Evolutionary conservation across 2,329 filamentous ascomycete genomes (phyloP).

Genomic region (Xylaria arbuscula): DNA sequence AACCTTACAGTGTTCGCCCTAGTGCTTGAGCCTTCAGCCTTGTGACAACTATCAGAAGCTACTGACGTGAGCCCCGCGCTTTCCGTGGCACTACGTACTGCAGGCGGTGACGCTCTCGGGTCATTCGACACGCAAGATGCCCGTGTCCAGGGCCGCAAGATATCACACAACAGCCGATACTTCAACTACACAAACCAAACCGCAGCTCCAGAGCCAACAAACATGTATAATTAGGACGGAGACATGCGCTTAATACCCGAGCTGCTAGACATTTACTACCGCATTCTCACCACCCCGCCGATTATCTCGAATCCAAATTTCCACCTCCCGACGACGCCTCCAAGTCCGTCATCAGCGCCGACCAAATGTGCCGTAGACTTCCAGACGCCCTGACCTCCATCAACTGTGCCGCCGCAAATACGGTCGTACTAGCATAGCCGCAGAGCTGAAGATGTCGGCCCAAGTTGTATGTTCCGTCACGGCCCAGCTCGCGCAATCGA

Average conservation of each 20-base stretch:
- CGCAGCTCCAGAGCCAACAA: background rate
- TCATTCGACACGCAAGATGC: constrained; percentile 16
- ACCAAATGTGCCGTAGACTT: constrained; percentile 43
- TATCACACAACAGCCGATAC: background rate
- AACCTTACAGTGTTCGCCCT: too few species aligned
- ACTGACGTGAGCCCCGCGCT: constrained; percentile 31
- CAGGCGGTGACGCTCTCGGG: constrained; percentile 2
- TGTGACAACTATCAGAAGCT: constrained; percentile 24
- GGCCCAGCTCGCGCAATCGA: constrained; percentile 11
- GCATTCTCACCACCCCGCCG: constrained; percentile 11
- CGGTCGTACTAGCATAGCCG: constrained; percentile 10
- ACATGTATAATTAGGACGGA: constrained; percentile 11
- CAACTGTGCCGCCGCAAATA: constrained; percentile 4
- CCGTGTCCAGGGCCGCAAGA: constrained; percentile 5
- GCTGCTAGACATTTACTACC: background rate
- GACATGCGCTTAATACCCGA: constrained; percentile 10
- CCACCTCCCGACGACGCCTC: constrained; percentile 11
- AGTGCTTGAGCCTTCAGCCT: constrained; percentile 49
- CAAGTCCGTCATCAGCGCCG: constrained; percentile 17
- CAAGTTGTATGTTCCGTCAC: constrained; percentile 46
- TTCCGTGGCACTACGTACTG: constrained; percentile 16
- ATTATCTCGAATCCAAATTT: constrained; percentile 15
- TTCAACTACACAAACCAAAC: background rate
- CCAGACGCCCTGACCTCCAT: constrained; percentile 25
- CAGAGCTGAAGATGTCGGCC: constrained; percentile 45